Conservation (phyloP, 352 stramenopile genomes). For the Thraustochytrium sp. region DNA sequence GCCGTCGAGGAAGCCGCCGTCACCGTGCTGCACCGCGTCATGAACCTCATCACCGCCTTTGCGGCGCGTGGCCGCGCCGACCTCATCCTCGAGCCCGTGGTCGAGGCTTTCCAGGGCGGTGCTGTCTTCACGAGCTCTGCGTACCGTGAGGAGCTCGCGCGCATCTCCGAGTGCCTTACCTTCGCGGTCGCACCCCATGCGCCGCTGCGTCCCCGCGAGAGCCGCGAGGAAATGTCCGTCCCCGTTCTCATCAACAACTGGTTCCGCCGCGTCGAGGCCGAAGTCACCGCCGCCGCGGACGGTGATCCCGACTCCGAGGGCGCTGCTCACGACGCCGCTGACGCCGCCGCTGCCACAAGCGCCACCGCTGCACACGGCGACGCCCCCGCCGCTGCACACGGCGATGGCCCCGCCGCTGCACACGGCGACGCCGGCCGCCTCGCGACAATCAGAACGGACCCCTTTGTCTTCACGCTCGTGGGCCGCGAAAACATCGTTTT, state of each 20-base stretch:
- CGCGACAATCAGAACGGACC: not conserved
- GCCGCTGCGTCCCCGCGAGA: constrained; percentile 25
- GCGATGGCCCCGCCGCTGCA: no score
- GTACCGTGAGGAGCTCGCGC: not conserved
- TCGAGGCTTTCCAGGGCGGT: not conserved
- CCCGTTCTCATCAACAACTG: constrained; percentile 27
- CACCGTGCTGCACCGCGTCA: constrained; percentile 10
- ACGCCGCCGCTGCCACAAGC: no score
- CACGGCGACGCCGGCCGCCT: no score
- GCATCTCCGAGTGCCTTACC: not conserved
- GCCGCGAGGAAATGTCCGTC: constrained; percentile 18
- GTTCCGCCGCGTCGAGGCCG: not conserved
- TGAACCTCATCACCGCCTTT: constrained; percentile 6
- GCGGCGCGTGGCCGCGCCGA: constrained; percentile 16
- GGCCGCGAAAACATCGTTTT: not conserved
- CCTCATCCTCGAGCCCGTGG: constrained; percentile 38
- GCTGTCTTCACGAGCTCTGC: not conserved
- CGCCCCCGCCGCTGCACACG: no score
- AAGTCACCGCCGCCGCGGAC: not conserved
- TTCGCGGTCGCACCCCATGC: not conserved
- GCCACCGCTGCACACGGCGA: no score
- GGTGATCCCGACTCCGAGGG: no score
- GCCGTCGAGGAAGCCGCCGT: not conserved
- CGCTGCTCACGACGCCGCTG: no score
- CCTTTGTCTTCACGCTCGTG: constrained; percentile 4